phyloP scores from a whole-genome alignment of 768 basidiomycete genomes.

The Candolleomyces eurysporus region DNA sequence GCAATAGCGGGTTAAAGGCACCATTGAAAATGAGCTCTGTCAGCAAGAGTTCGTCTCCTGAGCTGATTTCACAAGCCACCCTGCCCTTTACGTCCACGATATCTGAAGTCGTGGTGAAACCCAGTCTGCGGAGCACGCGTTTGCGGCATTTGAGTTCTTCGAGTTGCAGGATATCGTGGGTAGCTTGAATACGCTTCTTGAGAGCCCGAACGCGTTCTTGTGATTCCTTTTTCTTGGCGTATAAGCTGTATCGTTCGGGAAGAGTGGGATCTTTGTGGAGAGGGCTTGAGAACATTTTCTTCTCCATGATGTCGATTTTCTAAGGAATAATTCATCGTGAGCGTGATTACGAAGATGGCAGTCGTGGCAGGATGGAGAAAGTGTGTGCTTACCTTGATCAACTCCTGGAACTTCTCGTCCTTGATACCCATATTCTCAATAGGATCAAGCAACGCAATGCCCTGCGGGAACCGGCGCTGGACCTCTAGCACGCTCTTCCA shows the following conservation, averaged over 20 bases:
- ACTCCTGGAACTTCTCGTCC: slow-evolving; percentile 86
- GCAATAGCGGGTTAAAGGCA: slow-evolving; percentile 84
- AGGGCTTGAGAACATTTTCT: slow-evolving; percentile 76
- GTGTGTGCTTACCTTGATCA: slow-evolving; percentile 62
- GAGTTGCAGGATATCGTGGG: slow-evolving; percentile 89
- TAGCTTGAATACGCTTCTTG: slow-evolving; percentile 84
- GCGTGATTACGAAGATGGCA: no score
- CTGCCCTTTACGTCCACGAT: slow-evolving; percentile 98
- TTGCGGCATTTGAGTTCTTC: slow-evolving; percentile 97
- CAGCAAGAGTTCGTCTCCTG: slow-evolving; percentile 92
- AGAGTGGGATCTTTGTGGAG: slow-evolving; percentile 78
- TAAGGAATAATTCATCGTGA: slow-evolving; percentile 24
- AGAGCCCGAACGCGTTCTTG: slow-evolving; percentile 70
- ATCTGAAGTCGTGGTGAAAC: slow-evolving; percentile 84
- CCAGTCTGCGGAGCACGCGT: slow-evolving; percentile 87
- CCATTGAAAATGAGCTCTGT: slow-evolving; percentile 98
- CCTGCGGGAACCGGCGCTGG: slow-evolving; percentile 86
- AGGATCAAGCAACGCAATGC: slow-evolving; percentile 85
- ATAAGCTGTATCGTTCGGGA: slow-evolving; percentile 78
- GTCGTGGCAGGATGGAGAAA: not conserved
- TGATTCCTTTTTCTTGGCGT: slow-evolving; percentile 70
- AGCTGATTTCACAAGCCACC: slow-evolving; percentile 97
- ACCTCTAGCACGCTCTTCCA: slow-evolving; percentile 93
- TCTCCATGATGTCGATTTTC: slow-evolving; percentile 92
- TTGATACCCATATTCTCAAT: slow-evolving; percentile 94